Conservation (phyloP, 257 asterid genomes). For the Nicotiana benthamiana region DNA sequence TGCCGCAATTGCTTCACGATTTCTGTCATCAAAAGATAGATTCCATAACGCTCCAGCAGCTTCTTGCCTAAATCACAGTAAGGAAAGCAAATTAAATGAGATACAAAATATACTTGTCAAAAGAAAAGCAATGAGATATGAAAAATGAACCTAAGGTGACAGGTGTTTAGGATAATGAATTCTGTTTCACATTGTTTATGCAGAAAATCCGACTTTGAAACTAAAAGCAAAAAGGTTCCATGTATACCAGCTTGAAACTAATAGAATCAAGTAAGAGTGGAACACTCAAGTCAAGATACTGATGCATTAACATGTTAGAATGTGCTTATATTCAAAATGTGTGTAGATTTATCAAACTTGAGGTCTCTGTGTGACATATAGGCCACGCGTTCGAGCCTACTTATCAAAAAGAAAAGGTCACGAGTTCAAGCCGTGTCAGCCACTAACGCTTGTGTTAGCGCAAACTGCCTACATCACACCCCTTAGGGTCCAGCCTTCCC, state of each 20-base stretch:
- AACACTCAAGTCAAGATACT: too few relatives aligned
- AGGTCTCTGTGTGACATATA: too few relatives aligned
- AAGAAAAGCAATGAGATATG: not conserved
- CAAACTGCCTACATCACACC: too few relatives aligned
- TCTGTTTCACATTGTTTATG: not conserved
- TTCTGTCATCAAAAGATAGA: slow-evolving; percentile 78
- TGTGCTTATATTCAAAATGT: too few relatives aligned
- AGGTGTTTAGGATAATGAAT: not conserved
- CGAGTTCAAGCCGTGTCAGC: too few relatives aligned
- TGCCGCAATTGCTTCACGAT: slow-evolving; percentile 84
- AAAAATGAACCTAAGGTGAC: not conserved
- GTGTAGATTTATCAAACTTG: too few relatives aligned
- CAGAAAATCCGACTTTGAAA: not conserved
- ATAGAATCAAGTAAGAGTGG: too few relatives aligned
- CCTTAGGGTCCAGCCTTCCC: too few relatives aligned
- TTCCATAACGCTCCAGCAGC: slow-evolving; percentile 96
- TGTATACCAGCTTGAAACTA: not conserved
- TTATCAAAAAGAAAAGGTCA: too few relatives aligned
- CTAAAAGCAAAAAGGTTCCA: not conserved
- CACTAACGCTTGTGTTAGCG: too few relatives aligned
- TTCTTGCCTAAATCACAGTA: slow-evolving; percentile 60
- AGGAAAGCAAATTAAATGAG: not conserved
- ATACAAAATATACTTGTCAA: not conserved
- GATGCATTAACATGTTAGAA: too few relatives aligned
- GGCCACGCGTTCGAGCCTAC: too few relatives aligned